phyloP scores from a whole-genome alignment of 2,329 filamentous ascomycete genomes.

The Venturia asperata region DNA sequence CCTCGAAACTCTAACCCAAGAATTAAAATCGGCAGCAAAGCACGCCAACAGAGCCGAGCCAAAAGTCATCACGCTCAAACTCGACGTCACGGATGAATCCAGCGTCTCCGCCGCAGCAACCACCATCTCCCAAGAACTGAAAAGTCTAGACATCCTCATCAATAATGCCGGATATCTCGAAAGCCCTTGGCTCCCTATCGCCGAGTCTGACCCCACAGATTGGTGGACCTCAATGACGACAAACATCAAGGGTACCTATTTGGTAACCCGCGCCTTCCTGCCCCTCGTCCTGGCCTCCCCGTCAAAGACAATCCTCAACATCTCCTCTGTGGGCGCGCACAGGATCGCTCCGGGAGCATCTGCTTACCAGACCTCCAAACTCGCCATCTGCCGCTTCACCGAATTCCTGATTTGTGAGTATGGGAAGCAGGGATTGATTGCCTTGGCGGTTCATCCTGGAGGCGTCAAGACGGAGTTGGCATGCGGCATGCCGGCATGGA shows the following conservation, averaged over 20 bases:
- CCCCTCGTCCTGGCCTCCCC: background rate
- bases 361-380: slow-evolving; percentile 16
- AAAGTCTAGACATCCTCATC: slow-evolving; percentile 40
- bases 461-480: slow-evolving; percentile 18
- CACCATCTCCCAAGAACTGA: slow-evolving; percentile 30
- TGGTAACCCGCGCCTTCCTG: slow-evolving; percentile 38
- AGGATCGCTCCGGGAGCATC: background rate
- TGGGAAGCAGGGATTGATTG: slow-evolving; percentile 13
- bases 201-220: slow-evolving; percentile 31
- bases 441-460: slow-evolving; percentile 17
- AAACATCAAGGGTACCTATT: slow-evolving; percentile 45
- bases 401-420: slow-evolving; percentile 18
- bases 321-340: slow-evolving; percentile 17
- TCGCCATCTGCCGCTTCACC: slow-evolving; percentile 17
- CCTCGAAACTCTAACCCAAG: slow-evolving; percentile 33
- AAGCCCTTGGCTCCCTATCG: slow-evolving; percentile 26
- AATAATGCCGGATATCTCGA: slow-evolving; percentile 42
- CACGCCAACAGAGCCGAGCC: slow-evolving; percentile 33
- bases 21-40: slow-evolving; percentile 33
- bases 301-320: slow-evolving; percentile 16
- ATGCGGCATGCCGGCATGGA: slow-evolving; percentile 12
- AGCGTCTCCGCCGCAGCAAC: slow-evolving; percentile 33
- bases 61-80: slow-evolving; percentile 36
- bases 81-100: slow-evolving; percentile 38
- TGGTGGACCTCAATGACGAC: slow-evolving; percentile 40